These are phyloP conservation scores for Leccinum sublutescens DNA, from an alignment of 768 basidiomycete genomes.

Conservation along the genomic window DNA sequence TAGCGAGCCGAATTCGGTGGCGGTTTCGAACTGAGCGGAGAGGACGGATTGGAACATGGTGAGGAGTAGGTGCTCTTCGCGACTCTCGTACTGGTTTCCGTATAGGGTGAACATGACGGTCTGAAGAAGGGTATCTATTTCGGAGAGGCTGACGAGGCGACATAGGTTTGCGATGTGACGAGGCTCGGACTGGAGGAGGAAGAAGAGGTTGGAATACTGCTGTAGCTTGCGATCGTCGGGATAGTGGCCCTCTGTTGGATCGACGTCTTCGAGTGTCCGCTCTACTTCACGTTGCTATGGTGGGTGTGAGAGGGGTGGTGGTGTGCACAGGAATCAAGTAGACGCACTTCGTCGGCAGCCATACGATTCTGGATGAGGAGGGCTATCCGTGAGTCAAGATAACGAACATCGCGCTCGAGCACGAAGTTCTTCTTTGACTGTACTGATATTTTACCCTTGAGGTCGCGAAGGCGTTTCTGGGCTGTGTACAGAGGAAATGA, in stretches of 20 bases:
- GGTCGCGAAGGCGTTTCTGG: slow-evolving; percentile 93
- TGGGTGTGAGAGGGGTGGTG: slow-evolving; percentile 9
- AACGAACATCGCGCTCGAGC: slow-evolving; percentile 96
- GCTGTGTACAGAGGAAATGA: slow-evolving; percentile 47
- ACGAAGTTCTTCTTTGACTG: slow-evolving; percentile 99
- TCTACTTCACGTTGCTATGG: slow-evolving; percentile 90
- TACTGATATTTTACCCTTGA: slow-evolving; percentile 95
- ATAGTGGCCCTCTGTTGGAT: slow-evolving; percentile 87
- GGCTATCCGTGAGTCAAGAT: slow-evolving; percentile 96
- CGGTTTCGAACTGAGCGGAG: slow-evolving; percentile 98
- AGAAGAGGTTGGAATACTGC: slow-evolving; percentile 98
- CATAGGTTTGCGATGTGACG: slow-evolving; percentile 96
- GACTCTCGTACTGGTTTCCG: slow-evolving; percentile 97
- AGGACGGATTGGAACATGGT: slow-evolving; percentile 99
- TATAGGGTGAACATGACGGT: slow-evolving; percentile 99
- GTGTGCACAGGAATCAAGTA: not conserved
- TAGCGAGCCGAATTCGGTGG: slow-evolving; percentile 98
- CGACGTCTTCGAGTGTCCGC: slow-evolving; percentile 92
- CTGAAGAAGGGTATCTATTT: slow-evolving; percentile 98
- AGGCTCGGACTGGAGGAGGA: slow-evolving; percentile 96
- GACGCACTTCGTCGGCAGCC: slow-evolving; percentile 87
- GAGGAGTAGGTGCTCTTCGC: slow-evolving; percentile 96
- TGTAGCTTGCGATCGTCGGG: slow-evolving; percentile 93
- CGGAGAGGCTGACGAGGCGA: slow-evolving; percentile 90
- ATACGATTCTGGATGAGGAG: slow-evolving; percentile 97